Evolutionary conservation across 495 filamentous ascomycete species (phyloP).

Genomic region (Talaromyces proteolyticus): DNA sequence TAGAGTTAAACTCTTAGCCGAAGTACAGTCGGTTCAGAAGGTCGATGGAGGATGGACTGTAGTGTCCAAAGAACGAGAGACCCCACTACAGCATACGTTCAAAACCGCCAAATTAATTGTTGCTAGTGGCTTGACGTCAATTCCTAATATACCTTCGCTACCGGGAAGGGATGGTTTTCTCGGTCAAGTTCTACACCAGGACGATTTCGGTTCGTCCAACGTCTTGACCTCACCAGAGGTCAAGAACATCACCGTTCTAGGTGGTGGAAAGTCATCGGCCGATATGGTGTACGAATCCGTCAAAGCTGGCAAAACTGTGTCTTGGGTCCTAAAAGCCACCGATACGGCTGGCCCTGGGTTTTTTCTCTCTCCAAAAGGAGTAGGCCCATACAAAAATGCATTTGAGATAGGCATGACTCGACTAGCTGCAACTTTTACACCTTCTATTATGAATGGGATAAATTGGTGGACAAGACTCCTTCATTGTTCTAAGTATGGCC

Average conservation of each 20-base stretch:
- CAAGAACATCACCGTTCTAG: slow-evolving; percentile 24
- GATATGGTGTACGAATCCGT: slow-evolving; percentile 35
- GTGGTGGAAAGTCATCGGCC: slow-evolving; percentile 37
- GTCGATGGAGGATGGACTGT: slow-evolving; percentile 18
- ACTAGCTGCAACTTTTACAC: not conserved
- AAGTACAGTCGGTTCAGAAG: slow-evolving; percentile 21
- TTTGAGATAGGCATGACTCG: slow-evolving; percentile 2
- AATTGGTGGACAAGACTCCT: slow-evolving; percentile 1
- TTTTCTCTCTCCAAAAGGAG: slow-evolving; percentile 1
- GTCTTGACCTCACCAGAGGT: slow-evolving; percentile 6
- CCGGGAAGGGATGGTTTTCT: slow-evolving; percentile 13
- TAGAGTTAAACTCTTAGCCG: not conserved
- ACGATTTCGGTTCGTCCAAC: slow-evolving; percentile 23
- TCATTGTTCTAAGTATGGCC: not conserved
- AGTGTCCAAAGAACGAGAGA: slow-evolving; percentile 8
- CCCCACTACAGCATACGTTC: slow-evolving; percentile 3
- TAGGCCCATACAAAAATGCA: not conserved
- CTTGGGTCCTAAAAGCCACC: slow-evolving; percentile 30
- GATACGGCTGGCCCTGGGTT: slow-evolving; percentile 26
- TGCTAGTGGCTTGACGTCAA: slow-evolving; percentile 35
- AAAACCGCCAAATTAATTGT: slow-evolving; percentile 30
- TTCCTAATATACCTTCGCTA: slow-evolving; percentile 28
- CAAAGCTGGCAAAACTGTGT: slow-evolving; percentile 22
- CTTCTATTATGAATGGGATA: slow-evolving; percentile 1
- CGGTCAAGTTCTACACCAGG: slow-evolving; percentile 32